Evolutionary conservation across 2,329 filamentous ascomycete genomes (phyloP), one percentile per base, ranked within the genome.

Genomic region (Epichloe sp.): DNA sequence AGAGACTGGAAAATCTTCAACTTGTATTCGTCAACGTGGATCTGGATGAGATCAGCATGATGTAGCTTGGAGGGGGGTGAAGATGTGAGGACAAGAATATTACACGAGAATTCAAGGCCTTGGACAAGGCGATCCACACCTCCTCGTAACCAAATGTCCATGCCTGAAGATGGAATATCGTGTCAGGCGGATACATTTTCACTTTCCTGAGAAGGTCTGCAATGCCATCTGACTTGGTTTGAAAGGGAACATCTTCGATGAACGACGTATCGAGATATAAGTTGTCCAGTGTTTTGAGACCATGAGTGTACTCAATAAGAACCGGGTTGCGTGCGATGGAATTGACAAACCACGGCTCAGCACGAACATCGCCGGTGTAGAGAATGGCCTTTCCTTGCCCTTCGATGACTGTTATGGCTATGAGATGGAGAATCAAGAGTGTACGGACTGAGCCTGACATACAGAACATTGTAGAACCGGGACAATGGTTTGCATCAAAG

Each of bases 71-170:
- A 6, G 3, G 17, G 35, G 8, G 6, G 23, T 3, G 14, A 47
- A 23, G 17, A 4, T 7, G 6, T 8, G 12, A 43, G 21, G 5
- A 19, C 17, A 42, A 23, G n/a, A 5, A 5, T 51, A 60, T 52
- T 66, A 83, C 83, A 61, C 74, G 76, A 3, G 83, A 83, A 5
- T 78, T 68, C 0, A 96, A 70, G 11, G 81, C 79, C 21, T 82
- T 77, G 0, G 88, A 83, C 0, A 97, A 68, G 0, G 88, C 85
- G 53, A 89, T 72, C 89, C 89, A 96, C 0, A 95, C 88, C 49
- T 95, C 86, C 63, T 97, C 90, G 56, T 96, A 95, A 0, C 75
- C 76, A 62, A 93, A 93, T 0, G 91, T 96, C 89, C 90, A 95
- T 1, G 88, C 80, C 52, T 89, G 80, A 44, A 97, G 76, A 63